phyloP scores from a whole-genome alignment of 2,329 filamentous ascomycete genomes.

The Penicillium sp. region DNA sequence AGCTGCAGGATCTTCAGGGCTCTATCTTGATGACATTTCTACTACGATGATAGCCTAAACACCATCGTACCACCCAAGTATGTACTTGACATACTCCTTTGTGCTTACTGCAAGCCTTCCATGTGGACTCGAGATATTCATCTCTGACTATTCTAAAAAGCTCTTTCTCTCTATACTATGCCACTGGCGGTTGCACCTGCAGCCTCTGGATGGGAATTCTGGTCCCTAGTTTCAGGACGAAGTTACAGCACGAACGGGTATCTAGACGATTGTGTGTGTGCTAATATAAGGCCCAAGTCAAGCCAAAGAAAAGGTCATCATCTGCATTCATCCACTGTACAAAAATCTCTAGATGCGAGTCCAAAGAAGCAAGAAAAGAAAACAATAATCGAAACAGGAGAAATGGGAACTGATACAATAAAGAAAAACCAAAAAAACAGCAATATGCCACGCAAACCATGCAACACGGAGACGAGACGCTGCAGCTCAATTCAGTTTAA shows the following conservation, averaged over 20 bases:
- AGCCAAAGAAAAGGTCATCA: neutral
- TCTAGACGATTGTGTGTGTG: no score
- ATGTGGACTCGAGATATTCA: no score
- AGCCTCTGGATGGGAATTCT: no score
- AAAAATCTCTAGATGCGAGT: constrained; percentile 1
- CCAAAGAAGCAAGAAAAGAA: neutral
- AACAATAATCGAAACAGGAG: neutral
- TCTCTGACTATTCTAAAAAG: no score
- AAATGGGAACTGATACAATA: neutral
- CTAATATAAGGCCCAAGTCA: neutral
- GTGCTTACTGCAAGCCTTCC: no score
- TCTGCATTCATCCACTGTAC: constrained; percentile 6
- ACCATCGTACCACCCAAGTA: no score
- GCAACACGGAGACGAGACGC: constrained; percentile 18
- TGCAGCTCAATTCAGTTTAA: constrained; percentile 17
- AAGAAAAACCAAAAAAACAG: neutral
- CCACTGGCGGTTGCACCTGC: no score
- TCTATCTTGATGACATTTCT: neutral
- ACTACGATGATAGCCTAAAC: neutral
- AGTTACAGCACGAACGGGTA: no score
- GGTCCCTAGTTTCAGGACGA: no score
- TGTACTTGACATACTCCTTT: no score
- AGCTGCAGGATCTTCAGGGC: constrained; percentile 4
- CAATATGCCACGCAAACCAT: constrained; percentile 20
- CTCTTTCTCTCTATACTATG: no score